phyloP scores from a whole-genome alignment of 768 basidiomycete species.

The Podaxis mareebaensis region DNA sequence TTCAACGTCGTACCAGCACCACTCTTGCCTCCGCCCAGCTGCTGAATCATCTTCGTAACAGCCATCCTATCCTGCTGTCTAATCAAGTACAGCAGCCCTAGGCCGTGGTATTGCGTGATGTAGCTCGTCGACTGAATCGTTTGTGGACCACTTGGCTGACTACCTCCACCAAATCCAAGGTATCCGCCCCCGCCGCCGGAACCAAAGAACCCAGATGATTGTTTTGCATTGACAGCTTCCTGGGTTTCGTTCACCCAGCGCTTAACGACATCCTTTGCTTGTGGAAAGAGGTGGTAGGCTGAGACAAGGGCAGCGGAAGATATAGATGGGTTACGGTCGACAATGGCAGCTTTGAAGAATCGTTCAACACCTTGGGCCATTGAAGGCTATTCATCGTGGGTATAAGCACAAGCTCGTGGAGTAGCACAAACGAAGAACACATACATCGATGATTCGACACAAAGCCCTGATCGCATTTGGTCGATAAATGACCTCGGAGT shows the following conservation, averaged over 20 bases:
- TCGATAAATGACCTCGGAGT: slow-evolving; percentile 97
- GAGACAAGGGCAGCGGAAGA: slow-evolving; percentile 96
- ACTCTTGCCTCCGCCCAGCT: slow-evolving; percentile 86
- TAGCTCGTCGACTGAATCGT: slow-evolving; percentile 86
- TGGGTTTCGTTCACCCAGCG: slow-evolving; percentile 99
- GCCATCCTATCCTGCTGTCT: slow-evolving; percentile 99
- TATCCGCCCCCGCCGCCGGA: slow-evolving; percentile 56
- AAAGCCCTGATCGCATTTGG: slow-evolving; percentile 97
- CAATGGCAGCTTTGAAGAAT: slow-evolving; percentile 99
- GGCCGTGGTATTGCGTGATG: slow-evolving; percentile 95
- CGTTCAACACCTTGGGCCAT: slow-evolving; percentile 98
- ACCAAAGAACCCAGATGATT: slow-evolving; percentile 68
- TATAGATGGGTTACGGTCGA: slow-evolving; percentile 94
- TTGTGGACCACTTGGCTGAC: slow-evolving; percentile 62
- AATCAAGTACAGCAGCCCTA: slow-evolving; percentile 92
- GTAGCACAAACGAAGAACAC: slow-evolving; percentile 32
- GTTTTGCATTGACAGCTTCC: slow-evolving; percentile 91
- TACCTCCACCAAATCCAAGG: slow-evolving; percentile 67
- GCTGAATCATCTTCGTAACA: slow-evolving; percentile 98
- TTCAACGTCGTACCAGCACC: slow-evolving; percentile 83
- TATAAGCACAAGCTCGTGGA: slow-evolving; percentile 11
- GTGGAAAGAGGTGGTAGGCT: slow-evolving; percentile 93
- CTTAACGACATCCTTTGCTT: slow-evolving; percentile 93
- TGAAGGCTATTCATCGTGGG: slow-evolving; percentile 64
- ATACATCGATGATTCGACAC: slow-evolving; percentile 94